These are phyloP conservation scores for Geotrichum phurueaensis DNA, from an alignment of 1,139 yeast genomes.

Conservation along the genomic window DNA sequence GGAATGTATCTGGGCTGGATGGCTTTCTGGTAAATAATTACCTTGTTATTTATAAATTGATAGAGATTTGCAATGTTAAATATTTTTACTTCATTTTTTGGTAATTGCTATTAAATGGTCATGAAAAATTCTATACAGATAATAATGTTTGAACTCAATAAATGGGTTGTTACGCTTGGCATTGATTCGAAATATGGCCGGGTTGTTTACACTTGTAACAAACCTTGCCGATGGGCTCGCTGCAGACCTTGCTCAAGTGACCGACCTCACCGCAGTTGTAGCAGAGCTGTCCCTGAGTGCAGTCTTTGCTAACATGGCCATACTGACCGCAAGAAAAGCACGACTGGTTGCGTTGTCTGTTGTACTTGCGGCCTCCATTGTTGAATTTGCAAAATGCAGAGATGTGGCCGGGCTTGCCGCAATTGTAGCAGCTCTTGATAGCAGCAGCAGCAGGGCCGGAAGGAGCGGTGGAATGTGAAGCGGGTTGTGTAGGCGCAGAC, in stretches of 20 bases:
- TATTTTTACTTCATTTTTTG: not conserved
- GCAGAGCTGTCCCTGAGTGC: constrained; percentile 52
- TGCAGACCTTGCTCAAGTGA: constrained; percentile 81
- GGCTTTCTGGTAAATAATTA: constrained; percentile 51
- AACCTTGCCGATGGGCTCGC: constrained; percentile 54
- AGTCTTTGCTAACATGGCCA: constrained; percentile 53
- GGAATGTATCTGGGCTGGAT: constrained; percentile 97
- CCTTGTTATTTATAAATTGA: not conserved
- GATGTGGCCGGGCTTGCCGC: constrained; percentile 90
- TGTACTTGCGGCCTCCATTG: not conserved
- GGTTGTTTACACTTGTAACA: constrained; percentile 91
- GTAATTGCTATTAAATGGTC: not conserved
- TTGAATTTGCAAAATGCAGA: constrained; percentile 68
- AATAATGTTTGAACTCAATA: not conserved
- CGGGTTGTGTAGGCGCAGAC: constrained; percentile 2
- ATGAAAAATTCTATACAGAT: not conserved
- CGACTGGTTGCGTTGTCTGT: constrained; percentile 48
- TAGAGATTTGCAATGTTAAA: not conserved
- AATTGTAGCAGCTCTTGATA: constrained; percentile 64
- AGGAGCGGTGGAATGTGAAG: constrained; percentile 6
- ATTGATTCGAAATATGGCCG: constrained; percentile 83
- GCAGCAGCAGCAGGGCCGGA: constrained; percentile 19
- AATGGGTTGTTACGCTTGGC: constrained; percentile 31
- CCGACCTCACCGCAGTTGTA: constrained; percentile 91
- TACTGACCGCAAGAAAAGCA: constrained; percentile 90